Conservation (phyloP, 2,329 filamentous ascomycete species). For the Aspergillus pseudotamarii region DNA sequence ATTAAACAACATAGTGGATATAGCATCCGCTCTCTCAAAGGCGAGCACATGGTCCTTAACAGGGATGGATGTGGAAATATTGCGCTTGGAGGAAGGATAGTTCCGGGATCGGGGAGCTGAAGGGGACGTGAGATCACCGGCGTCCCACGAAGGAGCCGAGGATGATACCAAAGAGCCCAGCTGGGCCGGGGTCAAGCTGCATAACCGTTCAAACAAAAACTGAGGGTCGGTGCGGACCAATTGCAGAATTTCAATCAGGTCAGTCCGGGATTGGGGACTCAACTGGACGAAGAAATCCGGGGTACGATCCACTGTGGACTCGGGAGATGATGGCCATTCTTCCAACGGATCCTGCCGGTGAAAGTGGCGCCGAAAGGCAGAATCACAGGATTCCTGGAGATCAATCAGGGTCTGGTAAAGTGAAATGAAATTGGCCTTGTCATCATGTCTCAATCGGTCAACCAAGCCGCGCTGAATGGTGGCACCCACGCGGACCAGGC, state of each 20-base stretch:
- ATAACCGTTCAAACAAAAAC: slow-evolving; percentile 82
- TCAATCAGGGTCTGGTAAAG: slow-evolving; percentile 49
- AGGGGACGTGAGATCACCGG: slow-evolving; percentile 81
- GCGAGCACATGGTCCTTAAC: slow-evolving; percentile 82
- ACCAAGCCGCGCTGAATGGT: slow-evolving; percentile 49
- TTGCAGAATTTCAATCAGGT: slow-evolving; percentile 76
- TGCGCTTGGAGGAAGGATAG: slow-evolving; percentile 51
- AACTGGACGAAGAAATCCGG: slow-evolving; percentile 62
- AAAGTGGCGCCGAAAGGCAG: slow-evolving; percentile 34
- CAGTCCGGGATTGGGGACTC: slow-evolving; percentile 71
- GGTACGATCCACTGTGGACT: slow-evolving; percentile 38
- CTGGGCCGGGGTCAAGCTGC: slow-evolving; percentile 73
- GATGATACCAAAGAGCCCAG: slow-evolving; percentile 75
- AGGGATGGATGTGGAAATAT: slow-evolving; percentile 53
- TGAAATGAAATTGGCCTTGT: slow-evolving; percentile 48
- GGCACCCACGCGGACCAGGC: slow-evolving; percentile 45
- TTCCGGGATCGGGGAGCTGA: slow-evolving; percentile 60
- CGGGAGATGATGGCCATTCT: slow-evolving; percentile 36
- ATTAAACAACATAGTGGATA: slow-evolving; percentile 83
- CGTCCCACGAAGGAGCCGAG: slow-evolving; percentile 77
- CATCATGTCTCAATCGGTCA: slow-evolving; percentile 48
- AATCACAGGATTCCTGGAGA: slow-evolving; percentile 46
- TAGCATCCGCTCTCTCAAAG: slow-evolving; percentile 84
- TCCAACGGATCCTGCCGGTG: slow-evolving; percentile 39
- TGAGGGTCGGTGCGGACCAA: slow-evolving; percentile 83